phyloP scores from a whole-genome alignment of 768 basidiomycete genomes.

The Dictyophora rubrovolvata region DNA sequence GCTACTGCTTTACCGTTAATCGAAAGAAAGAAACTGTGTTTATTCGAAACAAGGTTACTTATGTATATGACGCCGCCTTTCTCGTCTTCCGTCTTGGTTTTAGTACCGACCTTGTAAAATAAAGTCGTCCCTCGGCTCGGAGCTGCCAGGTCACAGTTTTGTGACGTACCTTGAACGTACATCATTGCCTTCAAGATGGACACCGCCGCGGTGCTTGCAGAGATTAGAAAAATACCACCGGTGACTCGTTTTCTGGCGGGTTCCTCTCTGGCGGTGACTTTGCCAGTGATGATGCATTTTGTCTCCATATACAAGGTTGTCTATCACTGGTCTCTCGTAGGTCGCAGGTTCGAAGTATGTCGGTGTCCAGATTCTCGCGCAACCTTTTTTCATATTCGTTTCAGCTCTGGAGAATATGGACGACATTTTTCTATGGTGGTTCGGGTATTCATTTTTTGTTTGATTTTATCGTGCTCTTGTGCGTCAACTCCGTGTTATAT shows the following conservation, averaged over 20 bases:
- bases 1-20: neutral
- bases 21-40: neutral
- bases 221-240: conserved; percentile 74
- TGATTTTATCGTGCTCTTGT: conserved; percentile 67
- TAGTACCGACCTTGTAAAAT: neutral
- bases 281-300: conserved; percentile 46
- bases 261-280: conserved; percentile 50
- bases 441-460: conserved; percentile 49
- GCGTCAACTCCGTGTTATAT: conserved; percentile 11
- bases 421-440: conserved; percentile 67
- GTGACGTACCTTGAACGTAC: neutral
- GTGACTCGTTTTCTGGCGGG: conserved; percentile 63
- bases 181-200: conserved; percentile 4
- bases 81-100: neutral
- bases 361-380: conserved; percentile 3
- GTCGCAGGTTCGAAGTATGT: conserved; percentile 43
- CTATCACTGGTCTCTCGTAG: conserved; percentile 39
- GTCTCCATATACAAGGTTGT: conserved; percentile 43
- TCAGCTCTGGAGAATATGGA: conserved; percentile 65
- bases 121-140: neutral
- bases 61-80: neutral
- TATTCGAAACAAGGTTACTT: neutral
- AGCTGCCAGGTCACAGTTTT: neutral
- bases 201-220: conserved; percentile 19
- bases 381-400: neutral